phyloP scores from a whole-genome alignment of 805 yeast genomes.

The Hanseniaspora taiwanica region DNA sequence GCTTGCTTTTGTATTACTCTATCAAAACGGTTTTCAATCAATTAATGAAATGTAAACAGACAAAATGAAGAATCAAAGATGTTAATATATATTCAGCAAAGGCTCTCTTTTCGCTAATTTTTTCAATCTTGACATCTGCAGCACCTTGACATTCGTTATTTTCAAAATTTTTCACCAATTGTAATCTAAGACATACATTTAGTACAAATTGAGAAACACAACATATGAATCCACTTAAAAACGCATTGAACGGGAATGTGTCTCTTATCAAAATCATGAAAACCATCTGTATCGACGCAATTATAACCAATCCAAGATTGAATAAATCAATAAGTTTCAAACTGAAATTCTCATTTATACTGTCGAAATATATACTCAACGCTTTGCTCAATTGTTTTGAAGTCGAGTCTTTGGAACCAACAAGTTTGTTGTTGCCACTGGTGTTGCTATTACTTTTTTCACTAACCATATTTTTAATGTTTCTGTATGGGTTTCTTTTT shows the following conservation, averaged over 20 bases:
- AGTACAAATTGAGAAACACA: slow-evolving; percentile 95
- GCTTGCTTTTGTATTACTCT: background rate
- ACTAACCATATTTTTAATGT: no score
- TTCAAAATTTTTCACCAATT: slow-evolving; percentile 27
- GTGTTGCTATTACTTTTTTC: background rate
- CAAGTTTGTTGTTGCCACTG: background rate
- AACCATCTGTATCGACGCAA: slow-evolving; percentile 68
- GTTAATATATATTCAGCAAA: slow-evolving; percentile 84
- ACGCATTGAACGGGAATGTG: slow-evolving; percentile 93
- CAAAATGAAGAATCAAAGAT: slow-evolving; percentile 76
- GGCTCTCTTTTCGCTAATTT: slow-evolving; percentile 45
- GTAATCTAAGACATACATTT: slow-evolving; percentile 71
- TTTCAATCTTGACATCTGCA: slow-evolving; percentile 22
- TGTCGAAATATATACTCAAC: slow-evolving; percentile 11
- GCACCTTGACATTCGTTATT: slow-evolving; percentile 1
- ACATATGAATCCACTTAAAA: slow-evolving; percentile 79
- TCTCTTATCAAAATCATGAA: slow-evolving; percentile 65
- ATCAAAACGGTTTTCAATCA: slow-evolving; percentile 11
- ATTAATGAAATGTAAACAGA: slow-evolving; percentile 63
- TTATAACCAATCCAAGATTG: slow-evolving; percentile 53
- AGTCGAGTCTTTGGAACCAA: background rate
- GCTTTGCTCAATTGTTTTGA: slow-evolving; percentile 3
- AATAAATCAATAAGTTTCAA: slow-evolving; percentile 65
- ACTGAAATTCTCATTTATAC: slow-evolving; percentile 27
- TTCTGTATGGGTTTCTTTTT: no score